A percentile compares a stretch with the other conserved stretches of the same genome.
Conservation (phyloP, 768 basidiomycete genomes). For the Rhodosporidiobolus sp. region DNA sequence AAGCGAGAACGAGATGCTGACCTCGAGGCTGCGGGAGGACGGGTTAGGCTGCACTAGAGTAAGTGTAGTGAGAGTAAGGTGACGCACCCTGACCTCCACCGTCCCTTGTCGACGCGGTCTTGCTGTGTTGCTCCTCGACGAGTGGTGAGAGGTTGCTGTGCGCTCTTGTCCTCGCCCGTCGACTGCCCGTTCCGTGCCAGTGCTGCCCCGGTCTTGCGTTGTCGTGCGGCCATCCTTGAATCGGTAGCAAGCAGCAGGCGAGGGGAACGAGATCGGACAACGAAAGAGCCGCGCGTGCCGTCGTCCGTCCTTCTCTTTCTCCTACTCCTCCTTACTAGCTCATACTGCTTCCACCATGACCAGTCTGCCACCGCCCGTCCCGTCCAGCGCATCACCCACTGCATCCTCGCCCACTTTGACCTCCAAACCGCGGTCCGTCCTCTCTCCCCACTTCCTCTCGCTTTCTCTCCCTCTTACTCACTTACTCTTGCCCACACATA, state of each 20-base stretch:
- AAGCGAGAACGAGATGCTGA: background rate
- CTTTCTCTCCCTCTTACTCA: background rate
- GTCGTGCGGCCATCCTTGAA: background rate
- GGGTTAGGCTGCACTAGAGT: background rate
- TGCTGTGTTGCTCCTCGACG: background rate
- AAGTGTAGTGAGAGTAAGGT: background rate
- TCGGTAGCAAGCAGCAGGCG: background rate
- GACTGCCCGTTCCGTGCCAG: background rate
- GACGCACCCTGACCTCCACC: constrained; percentile 29
- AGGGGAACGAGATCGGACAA: background rate
- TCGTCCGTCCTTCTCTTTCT: no score
- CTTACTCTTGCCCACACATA: background rate
- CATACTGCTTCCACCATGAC: no score
- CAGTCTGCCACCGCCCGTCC: no score
- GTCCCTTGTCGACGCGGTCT: constrained; percentile 33
- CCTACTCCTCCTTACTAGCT: no score
- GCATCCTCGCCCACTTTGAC: background rate
- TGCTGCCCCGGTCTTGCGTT: background rate
- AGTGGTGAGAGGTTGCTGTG: background rate
- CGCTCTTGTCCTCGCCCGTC: constrained; percentile 6
- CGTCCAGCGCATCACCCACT: no score
- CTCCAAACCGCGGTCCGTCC: background rate
- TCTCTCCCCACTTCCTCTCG: background rate
- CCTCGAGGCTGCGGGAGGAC: constrained; percentile 16
- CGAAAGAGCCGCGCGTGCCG: no score